Base-by-base conservation (phyloP, 2,329 filamentous ascomycete genomes). In the Monilinia vaccinii-corymbosi region DNA sequence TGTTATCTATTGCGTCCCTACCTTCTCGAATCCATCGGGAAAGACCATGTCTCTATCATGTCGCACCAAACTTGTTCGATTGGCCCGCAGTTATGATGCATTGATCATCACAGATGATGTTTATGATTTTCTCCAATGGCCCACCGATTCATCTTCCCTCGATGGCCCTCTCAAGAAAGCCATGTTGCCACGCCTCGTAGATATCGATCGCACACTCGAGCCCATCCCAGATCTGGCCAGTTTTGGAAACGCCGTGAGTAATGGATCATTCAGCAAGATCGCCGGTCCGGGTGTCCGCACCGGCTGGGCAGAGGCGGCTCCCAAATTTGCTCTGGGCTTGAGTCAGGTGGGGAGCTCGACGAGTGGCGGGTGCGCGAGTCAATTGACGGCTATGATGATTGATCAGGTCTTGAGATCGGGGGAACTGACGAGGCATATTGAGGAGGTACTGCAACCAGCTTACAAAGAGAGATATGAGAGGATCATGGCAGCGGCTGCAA, bases 41-140 rank as follows among this genome's bases (percentile, higher is more conserved):
- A 87, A 87, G 69, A 91, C 89, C 3, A 93, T 95, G 85, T 84
- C 86, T 16, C 73, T 91, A 4, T 71, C 74, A 21, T 81, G 87
- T 32, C 82, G 94, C 4, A 75, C 85, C 64, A 77, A 77, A 13
- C 79, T 97, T 4, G 84, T 97, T 28, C 76, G 77, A n/a, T 74
- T 97, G 8, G 93, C 93, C 0, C 81, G 93, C 60, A 78, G 85
- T 61, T 84, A 87, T 71, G 86, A 97, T 71, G 90, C 89, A 8
- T 79, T 97, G n/a, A 74, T 97, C 59, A 79, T 97, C 32, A 83
- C 83, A 52, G 93, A 97, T 74, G 94, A 99, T 72, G 91, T 97
- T 11, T 99, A 99, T 71, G 93, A 97, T 72, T 87, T 93, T 65
- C 78, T 97, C 6, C 88, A 92, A 71, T 97, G 91, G 90, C 81